Percentiles rank a stretch among this genome's conserved stretches.
Conservation (phyloP, 106 monocot species). For the Dioscorea alata region DNA sequence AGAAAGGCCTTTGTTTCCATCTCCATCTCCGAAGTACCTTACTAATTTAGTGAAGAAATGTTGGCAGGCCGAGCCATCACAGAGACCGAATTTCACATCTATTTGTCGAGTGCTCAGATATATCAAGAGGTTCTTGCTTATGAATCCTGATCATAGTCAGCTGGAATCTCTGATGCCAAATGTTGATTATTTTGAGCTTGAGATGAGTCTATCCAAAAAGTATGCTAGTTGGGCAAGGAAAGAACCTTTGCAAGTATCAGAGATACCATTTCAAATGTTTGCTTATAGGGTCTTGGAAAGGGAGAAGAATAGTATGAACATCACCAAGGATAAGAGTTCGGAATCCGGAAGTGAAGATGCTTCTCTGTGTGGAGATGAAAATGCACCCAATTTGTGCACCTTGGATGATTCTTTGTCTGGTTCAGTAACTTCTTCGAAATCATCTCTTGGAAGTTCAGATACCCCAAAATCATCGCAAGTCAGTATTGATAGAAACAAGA, state of each 20-base stretch:
- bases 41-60: constrained; percentile 68
- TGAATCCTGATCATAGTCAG: constrained; percentile 50
- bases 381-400: background rate
- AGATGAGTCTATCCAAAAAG: constrained; percentile 38
- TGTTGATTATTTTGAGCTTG: constrained; percentile 67
- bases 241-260: constrained; percentile 14
- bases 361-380: constrained; percentile 39
- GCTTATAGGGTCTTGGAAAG: constrained; percentile 62
- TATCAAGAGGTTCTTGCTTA: constrained; percentile 58
- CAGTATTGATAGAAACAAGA: background rate
- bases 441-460: constrained; percentile 7
- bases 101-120: constrained; percentile 69
- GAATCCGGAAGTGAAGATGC: constrained; percentile 58
- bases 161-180: constrained; percentile 26
- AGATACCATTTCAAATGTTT: constrained; percentile 81
- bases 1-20: constrained; percentile 81
- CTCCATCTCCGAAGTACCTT: constrained; percentile 68
- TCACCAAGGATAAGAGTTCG: constrained; percentile 39
- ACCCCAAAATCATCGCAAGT: background rate
- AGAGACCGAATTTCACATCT: constrained; percentile 69
- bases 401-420: constrained; percentile 14
- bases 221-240: constrained; percentile 29
- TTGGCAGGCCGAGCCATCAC: constrained; percentile 67
- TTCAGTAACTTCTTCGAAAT: constrained; percentile 1
- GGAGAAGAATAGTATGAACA: constrained; percentile 32